Percentiles rank a stretch among this genome's conserved stretches.
phyloP scores from a whole-genome alignment of 75 land plant species.

The Selaginella tamariscina region DNA sequence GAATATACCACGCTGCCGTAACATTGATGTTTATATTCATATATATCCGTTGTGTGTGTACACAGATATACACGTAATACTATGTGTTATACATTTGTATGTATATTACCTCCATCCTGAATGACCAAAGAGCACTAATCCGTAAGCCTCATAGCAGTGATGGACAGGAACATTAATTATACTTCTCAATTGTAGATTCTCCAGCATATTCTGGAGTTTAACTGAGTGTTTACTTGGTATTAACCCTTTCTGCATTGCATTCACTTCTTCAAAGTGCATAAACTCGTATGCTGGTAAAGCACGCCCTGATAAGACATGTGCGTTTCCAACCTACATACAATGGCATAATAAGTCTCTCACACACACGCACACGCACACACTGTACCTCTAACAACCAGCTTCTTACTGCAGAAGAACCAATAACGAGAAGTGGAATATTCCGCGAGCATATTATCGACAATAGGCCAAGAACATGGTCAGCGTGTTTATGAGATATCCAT shows the following conservation, averaged over 20 bases:
- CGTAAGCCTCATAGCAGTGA: constrained; percentile 29
- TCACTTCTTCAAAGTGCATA: constrained; percentile 15
- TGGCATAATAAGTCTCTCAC: neutral
- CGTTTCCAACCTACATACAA: constrained; percentile 17
- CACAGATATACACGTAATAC: too few relatives aligned
- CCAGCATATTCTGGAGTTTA: constrained; percentile 11
- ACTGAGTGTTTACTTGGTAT: neutral
- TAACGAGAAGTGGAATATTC: constrained; percentile 1
- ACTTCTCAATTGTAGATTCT: constrained; percentile 15
- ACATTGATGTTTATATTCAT: too few relatives aligned
- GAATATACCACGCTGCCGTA: constrained; percentile 30
- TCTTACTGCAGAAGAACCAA: constrained; percentile 19
- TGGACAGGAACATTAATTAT: constrained; percentile 18
- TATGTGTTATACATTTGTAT: too few relatives aligned
- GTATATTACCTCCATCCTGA: constrained; percentile 24
- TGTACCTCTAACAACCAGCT: constrained; percentile 24
- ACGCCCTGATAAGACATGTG: constrained; percentile 10
- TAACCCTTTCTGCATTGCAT: constrained; percentile 5
- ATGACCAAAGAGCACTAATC: constrained; percentile 17
- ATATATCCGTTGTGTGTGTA: too few relatives aligned
- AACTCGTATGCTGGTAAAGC: constrained; percentile 20
- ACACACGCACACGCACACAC: neutral
- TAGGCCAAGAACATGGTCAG: constrained; percentile 28
- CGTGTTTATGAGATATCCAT: constrained; percentile 31
- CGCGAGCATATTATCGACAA: constrained; percentile 20